Evolutionary conservation across 495 filamentous ascomycete species (phyloP).

Genomic region (Entonaema liquescens): DNA sequence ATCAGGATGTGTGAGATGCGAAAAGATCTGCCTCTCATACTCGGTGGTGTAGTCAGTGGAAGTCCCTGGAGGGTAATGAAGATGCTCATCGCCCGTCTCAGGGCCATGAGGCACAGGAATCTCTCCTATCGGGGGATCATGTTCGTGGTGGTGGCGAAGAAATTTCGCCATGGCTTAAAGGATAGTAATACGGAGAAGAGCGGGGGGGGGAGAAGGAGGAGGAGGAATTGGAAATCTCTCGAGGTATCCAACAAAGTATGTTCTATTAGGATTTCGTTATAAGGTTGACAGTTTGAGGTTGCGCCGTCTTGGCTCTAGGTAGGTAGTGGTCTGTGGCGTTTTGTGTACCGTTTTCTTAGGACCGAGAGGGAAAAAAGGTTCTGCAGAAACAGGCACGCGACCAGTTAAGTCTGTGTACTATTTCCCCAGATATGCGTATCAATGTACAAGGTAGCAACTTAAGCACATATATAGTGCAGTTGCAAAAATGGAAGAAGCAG

Average conservation of each 20-base stretch:
- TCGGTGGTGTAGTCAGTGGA: slow-evolving; percentile 58
- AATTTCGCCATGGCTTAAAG: slow-evolving; percentile 43
- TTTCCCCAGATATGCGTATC: slow-evolving; percentile 2
- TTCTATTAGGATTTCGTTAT: slow-evolving; percentile 15
- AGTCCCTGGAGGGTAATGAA: slow-evolving; percentile 47
- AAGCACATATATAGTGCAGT: not conserved
- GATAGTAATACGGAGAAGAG: not conserved
- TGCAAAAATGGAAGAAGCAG: slow-evolving; percentile 9
- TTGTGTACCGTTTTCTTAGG: slow-evolving; percentile 3
- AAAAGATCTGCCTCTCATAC: slow-evolving; percentile 76
- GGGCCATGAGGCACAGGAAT: slow-evolving; percentile 61
- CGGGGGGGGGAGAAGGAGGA: slow-evolving; percentile 2
- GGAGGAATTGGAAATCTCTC: not conserved
- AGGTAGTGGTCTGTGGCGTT: not conserved
- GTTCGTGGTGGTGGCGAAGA: slow-evolving; percentile 51
- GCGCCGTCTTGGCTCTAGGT: slow-evolving; percentile 29
- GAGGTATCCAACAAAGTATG: slow-evolving; percentile 14
- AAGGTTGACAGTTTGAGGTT: slow-evolving; percentile 8
- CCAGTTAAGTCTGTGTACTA: not conserved
- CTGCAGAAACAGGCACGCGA: slow-evolving; percentile 14
- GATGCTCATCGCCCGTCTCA: slow-evolving; percentile 53
- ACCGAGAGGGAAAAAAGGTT: slow-evolving; percentile 1
- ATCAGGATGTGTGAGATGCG: slow-evolving; percentile 77
- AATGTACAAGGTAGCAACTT: not conserved
- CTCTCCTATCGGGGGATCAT: slow-evolving; percentile 53